These are phyloP conservation scores for Coemansia guatemalensis DNA, from an alignment of 192 early-diverging fungal genomes.

Conservation along the genomic window DNA sequence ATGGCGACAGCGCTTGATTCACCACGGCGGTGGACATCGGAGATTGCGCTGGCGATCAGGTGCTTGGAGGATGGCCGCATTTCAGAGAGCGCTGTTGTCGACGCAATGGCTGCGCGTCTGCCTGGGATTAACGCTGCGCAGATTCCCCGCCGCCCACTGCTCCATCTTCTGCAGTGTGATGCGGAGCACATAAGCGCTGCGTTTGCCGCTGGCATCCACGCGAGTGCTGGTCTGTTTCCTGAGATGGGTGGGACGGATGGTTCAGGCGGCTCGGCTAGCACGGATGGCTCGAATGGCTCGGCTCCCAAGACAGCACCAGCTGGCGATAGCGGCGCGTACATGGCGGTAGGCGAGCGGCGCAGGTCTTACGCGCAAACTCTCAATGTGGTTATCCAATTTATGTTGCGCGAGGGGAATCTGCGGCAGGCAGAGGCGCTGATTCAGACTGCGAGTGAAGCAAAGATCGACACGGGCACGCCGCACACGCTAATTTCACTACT, in stretches of 20 bases:
- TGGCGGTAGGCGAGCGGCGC: slow-evolving; percentile 11
- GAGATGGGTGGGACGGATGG: not conserved
- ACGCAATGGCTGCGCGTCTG: slow-evolving; percentile 35
- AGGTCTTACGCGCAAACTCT: slow-evolving; percentile 24
- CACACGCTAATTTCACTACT: slow-evolving; percentile 22
- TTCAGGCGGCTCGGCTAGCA: not conserved
- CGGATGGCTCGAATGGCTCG: not conserved
- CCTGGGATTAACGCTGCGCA: slow-evolving; percentile 16
- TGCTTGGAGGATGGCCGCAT: slow-evolving; percentile 31
- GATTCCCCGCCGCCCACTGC: slow-evolving; percentile 24
- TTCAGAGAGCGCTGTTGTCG: slow-evolving; percentile 27
- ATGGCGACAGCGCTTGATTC: slow-evolving; percentile 19
- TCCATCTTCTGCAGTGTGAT: slow-evolving; percentile 9
- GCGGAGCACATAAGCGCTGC: not conserved
- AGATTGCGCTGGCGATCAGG: slow-evolving; percentile 34
- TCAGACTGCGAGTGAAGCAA: slow-evolving; percentile 12
- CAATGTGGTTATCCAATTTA: slow-evolving; percentile 13
- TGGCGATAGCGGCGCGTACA: not conserved
- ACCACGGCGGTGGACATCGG: slow-evolving; percentile 20
- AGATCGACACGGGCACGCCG: slow-evolving; percentile 5
- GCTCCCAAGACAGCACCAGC: not conserved
- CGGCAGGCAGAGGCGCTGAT: slow-evolving; percentile 22
- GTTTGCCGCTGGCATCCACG: slow-evolving; percentile 6
- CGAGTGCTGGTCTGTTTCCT: not conserved
- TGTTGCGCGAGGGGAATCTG: slow-evolving; percentile 22